Base-by-base conservation (phyloP, 306 rosid genomes). In the Albizia julibrissin region DNA sequence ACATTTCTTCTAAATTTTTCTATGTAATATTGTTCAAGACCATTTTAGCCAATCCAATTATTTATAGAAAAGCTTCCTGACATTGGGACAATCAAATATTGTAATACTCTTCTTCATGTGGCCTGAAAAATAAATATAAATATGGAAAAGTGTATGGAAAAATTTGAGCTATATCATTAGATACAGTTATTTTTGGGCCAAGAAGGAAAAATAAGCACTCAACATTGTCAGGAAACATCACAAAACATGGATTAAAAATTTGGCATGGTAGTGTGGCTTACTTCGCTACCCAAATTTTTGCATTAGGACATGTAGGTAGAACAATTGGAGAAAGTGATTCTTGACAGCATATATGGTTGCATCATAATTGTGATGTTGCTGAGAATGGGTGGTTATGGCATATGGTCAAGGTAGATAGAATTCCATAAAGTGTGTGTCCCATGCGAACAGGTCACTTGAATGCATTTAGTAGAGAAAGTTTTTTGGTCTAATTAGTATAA, bases 41-140 rank as follows among this genome's bases (percentile, higher is more conserved):
- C 65, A 67, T 77, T 81, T 78, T 77, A 59, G 74, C 8, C 22
- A 68, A 50, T 75, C 24, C 42, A 79, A 68, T 70, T 13, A 69
- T 16, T 47, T 19, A 73, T 49, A 47, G 64, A 49, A 47, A 47
- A 69, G 16, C 16, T 39, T 69, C 40, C 24, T 19, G 18, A 37
- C 1, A 19, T 19, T 37, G 16, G 72, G 27, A 19, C 16, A 19
- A 40, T 67, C 47, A 67, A 67, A 5, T 62, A 39, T 69, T 40
- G 14, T 39, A 21, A 50, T 39, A 61, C 14, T 66, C 58, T 12
- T 10, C 47, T 44, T 76, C 44, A 56, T 22, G 19, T 62, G 22
- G 31, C 42, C 12, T 37, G 34, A 33, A 54, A 43, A 26, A 46
- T 22, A 44, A 72, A 72, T 22, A 27, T 33, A 22, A 22, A 70